Conservation (phyloP, 106 monocot genomes). For the Gastrodia elata region DNA sequence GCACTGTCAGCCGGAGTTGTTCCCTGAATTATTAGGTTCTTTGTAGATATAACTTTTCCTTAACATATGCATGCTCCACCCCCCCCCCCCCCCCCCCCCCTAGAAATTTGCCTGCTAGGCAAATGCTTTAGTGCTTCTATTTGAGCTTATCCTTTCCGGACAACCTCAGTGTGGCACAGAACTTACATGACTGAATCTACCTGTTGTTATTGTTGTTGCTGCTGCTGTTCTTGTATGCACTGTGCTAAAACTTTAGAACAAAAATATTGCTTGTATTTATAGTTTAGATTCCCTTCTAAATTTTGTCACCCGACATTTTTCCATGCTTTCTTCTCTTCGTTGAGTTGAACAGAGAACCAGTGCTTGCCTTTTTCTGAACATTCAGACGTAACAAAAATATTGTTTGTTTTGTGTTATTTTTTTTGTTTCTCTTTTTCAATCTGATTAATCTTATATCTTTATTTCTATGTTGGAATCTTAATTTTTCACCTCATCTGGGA, state of each 20-base stretch:
- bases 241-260: slow-evolving; percentile 3
- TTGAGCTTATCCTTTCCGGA: not conserved
- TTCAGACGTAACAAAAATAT: too few relatives aligned
- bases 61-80: not conserved
- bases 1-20: not conserved
- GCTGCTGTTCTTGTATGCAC: slow-evolving; percentile 7
- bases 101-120: not conserved
- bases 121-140: not conserved
- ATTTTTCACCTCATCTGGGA: too few relatives aligned
- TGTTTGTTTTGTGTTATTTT: too few relatives aligned
- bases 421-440: too few relatives aligned
- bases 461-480: too few relatives aligned
- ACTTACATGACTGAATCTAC: not conserved
- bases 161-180: not conserved
- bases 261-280: slow-evolving; percentile 10
- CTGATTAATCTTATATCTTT: too few relatives aligned
- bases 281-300: slow-evolving; percentile 3
- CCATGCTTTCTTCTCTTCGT: not conserved
- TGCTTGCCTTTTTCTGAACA: not conserved
- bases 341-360: not conserved
- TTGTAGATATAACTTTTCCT: slow-evolving; percentile 2
- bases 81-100: not conserved
- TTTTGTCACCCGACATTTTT: slow-evolving; percentile 2
- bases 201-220: too few relatives aligned
- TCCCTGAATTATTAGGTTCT: not conserved